Percentiles rank a stretch among this genome's conserved stretches.
Conservation (phyloP, 2,329 filamentous ascomycete species). For the Colletotrichum echinochloae region DNA sequence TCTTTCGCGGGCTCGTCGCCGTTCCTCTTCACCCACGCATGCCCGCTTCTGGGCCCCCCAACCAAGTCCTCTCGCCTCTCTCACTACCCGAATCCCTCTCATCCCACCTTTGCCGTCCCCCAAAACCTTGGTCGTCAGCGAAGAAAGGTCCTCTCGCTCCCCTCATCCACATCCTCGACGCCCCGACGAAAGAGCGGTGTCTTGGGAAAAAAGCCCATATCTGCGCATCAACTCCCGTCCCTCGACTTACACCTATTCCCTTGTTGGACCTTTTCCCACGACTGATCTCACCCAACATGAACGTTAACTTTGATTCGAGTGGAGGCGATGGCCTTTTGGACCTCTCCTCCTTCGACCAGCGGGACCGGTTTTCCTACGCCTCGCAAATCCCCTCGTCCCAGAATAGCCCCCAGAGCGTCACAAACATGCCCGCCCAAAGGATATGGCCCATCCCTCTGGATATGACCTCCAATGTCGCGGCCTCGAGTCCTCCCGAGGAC, state of each 20-base stretch:
- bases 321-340: constrained; percentile 71
- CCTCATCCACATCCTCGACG: constrained; percentile 30
- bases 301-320: constrained; percentile 70
- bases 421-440: constrained; percentile 52
- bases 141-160: constrained; percentile 18
- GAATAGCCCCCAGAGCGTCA: constrained; percentile 41
- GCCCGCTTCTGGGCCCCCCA: constrained; percentile 38
- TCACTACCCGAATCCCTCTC: constrained; percentile 37
- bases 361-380: constrained; percentile 66
- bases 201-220: constrained; percentile 48
- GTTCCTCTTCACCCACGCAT: constrained; percentile 42
- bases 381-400: constrained; percentile 51
- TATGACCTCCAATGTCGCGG: constrained; percentile 59
- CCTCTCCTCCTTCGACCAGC: constrained; percentile 68
- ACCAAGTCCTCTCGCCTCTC: constrained; percentile 36
- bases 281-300: constrained; percentile 55
- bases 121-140: constrained; percentile 29
- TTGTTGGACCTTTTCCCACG: constrained; percentile 47
- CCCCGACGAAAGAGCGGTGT: constrained; percentile 58
- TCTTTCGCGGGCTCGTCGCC: constrained; percentile 44
- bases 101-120: constrained; percentile 30
- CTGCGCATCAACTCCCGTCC: constrained; percentile 40
- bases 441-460: constrained; percentile 67
- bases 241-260: constrained; percentile 47
- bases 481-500: constrained; percentile 62